phyloP scores from a whole-genome alignment of 2,329 filamentous ascomycete species.

The Botrytis pseudocinerea region DNA sequence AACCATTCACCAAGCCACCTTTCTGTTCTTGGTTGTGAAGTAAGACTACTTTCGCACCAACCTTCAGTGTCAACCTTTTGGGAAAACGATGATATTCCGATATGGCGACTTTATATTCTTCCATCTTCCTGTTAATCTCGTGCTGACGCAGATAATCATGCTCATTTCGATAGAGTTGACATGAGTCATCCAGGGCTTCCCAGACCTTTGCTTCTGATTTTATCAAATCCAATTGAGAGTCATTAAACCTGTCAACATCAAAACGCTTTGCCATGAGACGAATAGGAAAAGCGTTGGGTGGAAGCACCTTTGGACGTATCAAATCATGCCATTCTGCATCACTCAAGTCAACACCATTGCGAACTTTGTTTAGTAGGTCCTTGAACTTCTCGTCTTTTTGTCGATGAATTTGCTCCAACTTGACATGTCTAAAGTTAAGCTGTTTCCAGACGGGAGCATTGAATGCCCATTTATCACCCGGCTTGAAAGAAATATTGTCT shows the following conservation, averaged over 20 bases:
- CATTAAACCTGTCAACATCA: conserved; percentile 31
- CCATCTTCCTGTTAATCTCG: conserved; percentile 19
- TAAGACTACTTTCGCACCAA: conserved; percentile 37
- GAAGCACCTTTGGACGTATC: conserved; percentile 27
- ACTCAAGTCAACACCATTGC: conserved; percentile 28
- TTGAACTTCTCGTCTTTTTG: conserved; percentile 36
- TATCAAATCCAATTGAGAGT: conserved; percentile 25
- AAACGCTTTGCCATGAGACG: conserved; percentile 32
- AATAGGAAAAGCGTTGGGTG: conserved; percentile 27
- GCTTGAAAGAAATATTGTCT: conserved; percentile 13
- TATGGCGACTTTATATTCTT: conserved; percentile 26
- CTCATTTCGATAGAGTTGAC: conserved; percentile 4
- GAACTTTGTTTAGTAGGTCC: conserved; percentile 36
- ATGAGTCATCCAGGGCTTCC: conserved; percentile 27
- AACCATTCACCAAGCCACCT: conserved; percentile 36
- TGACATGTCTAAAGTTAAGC: conserved; percentile 32
- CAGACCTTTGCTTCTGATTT: conserved; percentile 24
- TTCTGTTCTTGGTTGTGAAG: conserved; percentile 30
- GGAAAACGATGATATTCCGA: conserved; percentile 32
- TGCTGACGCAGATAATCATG: conserved; percentile 12
- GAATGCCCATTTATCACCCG: conserved; percentile 38
- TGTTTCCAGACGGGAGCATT: conserved; percentile 34
- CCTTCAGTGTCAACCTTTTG: conserved; percentile 29
- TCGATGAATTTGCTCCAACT: conserved; percentile 37
- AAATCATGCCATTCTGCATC: conserved; percentile 33